These are phyloP conservation scores for Cutaneotrichosporon sp. DNA, from an alignment of 1,284 basidiomycete species.

Conservation along the genomic window DNA sequence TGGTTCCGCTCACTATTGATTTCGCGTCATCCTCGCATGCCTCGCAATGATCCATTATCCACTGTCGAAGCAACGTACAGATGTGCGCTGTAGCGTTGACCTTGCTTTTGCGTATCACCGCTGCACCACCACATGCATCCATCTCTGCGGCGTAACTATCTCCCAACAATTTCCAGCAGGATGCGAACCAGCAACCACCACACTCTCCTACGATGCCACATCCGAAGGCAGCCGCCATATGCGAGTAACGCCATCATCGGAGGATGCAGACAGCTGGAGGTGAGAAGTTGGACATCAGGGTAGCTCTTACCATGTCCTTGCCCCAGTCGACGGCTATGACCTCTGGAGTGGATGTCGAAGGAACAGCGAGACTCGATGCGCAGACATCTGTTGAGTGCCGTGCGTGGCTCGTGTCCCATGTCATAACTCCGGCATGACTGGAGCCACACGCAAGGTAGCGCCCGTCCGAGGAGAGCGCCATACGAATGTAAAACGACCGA, in stretches of 20 bases:
- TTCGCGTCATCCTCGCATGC: too few species aligned
- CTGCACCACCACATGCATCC: too few species aligned
- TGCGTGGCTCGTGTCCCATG: slow-evolving; percentile 38
- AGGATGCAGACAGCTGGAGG: slow-evolving; percentile 43
- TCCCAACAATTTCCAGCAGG: too few species aligned
- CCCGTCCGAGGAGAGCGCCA: slow-evolving; percentile 48
- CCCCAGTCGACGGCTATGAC: slow-evolving; percentile 51
- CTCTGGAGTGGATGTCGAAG: slow-evolving; percentile 25
- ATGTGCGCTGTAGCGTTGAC: too few species aligned
- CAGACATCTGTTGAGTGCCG: neutral
- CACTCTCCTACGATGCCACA: too few species aligned
- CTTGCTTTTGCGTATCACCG: too few species aligned
- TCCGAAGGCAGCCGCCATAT: slow-evolving; percentile 42
- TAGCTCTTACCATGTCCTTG: slow-evolving; percentile 45
- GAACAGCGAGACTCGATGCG: slow-evolving; percentile 5
- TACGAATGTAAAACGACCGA: slow-evolving; percentile 46
- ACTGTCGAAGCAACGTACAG: too few species aligned
- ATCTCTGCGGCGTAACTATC: too few species aligned
- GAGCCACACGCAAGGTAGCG: slow-evolving; percentile 46
- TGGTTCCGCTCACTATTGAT: too few species aligned
- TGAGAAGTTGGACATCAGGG: neutral
- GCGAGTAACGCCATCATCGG: slow-evolving; percentile 46
- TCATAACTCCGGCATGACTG: slow-evolving; percentile 43
- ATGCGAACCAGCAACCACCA: too few species aligned
- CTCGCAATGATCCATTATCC: too few species aligned